phyloP scores from a whole-genome alignment of 2,329 filamentous ascomycete species.

The Calonectria hongkongensis region DNA sequence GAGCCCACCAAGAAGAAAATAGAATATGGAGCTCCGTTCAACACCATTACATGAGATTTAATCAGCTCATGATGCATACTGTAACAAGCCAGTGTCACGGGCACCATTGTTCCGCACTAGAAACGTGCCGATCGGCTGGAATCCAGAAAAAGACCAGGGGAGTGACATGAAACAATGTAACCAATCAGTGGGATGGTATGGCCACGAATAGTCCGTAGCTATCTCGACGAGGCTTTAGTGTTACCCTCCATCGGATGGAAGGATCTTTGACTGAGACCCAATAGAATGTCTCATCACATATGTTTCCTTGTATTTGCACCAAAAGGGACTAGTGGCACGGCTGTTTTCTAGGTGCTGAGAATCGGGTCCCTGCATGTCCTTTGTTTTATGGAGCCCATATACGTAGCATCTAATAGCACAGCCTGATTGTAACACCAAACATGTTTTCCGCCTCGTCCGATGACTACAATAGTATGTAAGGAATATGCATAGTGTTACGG shows the following conservation, averaged over 20 bases:
- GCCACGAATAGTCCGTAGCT: conserved; percentile 6
- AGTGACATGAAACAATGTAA: conserved; percentile 15
- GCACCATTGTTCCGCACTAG: conserved; percentile 11
- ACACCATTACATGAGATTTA: not conserved
- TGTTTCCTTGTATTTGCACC: not conserved
- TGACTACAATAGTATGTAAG: not conserved
- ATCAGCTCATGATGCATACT: not conserved
- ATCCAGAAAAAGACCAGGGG: not conserved
- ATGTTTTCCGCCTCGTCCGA: not conserved
- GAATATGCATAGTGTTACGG: too few species aligned
- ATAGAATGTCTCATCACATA: not conserved
- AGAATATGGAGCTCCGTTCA: not conserved
- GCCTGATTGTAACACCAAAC: not conserved
- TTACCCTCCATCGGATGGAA: not conserved
- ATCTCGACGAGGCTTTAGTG: not conserved
- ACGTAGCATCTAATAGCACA: not conserved
- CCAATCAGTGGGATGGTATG: conserved; percentile 5
- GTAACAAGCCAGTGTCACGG: conserved; percentile 13
- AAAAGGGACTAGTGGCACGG: not conserved
- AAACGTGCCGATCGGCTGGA: not conserved
- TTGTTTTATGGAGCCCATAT: conserved; percentile 16
- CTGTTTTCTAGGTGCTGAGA: not conserved
- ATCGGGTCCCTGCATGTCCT: conserved; percentile 1
- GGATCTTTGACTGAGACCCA: not conserved
- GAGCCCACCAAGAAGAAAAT: not conserved